These are phyloP conservation scores for Drosera spatulata DNA, from an alignment of 179 eudicot genomes.

Conservation along the genomic window DNA sequence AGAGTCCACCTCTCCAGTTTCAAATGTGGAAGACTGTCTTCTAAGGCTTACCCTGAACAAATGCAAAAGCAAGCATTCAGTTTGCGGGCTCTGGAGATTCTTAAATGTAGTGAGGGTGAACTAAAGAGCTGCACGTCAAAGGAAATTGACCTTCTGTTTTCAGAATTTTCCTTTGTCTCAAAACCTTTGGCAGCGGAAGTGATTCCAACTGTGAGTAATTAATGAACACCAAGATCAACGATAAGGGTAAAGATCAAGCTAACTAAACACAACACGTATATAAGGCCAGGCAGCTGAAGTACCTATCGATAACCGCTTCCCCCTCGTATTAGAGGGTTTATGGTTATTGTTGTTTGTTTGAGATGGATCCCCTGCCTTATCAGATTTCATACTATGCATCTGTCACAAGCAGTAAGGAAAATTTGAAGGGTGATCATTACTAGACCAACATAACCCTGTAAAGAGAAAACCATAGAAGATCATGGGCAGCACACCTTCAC, in stretches of 20 bases:
- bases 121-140: background rate
- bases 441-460: background rate
- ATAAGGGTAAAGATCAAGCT: background rate
- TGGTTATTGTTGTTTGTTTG: background rate
- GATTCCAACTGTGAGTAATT: background rate
- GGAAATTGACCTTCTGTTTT: slow-evolving; percentile 9
- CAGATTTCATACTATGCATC: slow-evolving; percentile 5
- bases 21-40: background rate
- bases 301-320: slow-evolving; percentile 9
- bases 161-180: slow-evolving; percentile 9
- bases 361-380: slow-evolving; percentile 7
- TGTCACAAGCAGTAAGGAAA: background rate
- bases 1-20: background rate
- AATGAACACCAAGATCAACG: background rate
- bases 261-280: background rate
- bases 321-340: background rate
- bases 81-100: background rate
- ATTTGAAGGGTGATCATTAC: slow-evolving; percentile 7
- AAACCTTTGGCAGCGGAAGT: background rate
- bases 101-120: background rate
- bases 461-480: background rate
- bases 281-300: background rate
- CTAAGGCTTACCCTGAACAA: background rate
- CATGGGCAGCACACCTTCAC: slow-evolving; percentile 1
- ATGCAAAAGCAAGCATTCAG: background rate